Conservation (phyloP, 2,329 filamentous ascomycete genomes). For the Lojkania enalia region DNA sequence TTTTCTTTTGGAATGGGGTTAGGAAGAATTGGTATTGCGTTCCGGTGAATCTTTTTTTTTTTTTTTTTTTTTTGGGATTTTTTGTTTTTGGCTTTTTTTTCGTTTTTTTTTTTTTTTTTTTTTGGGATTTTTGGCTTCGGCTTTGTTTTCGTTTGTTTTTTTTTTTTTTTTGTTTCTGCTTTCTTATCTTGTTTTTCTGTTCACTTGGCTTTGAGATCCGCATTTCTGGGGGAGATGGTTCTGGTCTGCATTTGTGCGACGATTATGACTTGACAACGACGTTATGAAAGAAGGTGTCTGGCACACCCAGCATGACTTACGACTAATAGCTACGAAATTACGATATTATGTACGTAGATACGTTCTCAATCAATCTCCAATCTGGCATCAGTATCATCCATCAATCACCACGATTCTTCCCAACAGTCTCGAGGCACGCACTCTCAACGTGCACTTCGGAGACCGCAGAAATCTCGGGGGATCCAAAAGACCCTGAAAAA, state of each 20-base stretch:
- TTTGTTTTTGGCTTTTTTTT: not conserved
- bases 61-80: not conserved
- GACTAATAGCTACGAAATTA: constrained; percentile 18
- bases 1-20: not conserved
- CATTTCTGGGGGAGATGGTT: not conserved
- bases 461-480: constrained; percentile 6
- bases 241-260: too few relatives aligned
- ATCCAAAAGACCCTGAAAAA: constrained; percentile 14
- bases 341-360: constrained; percentile 19
- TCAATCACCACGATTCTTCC: not conserved
- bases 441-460: constrained; percentile 1
- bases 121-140: too few relatives aligned
- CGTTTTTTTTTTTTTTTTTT: not conserved
- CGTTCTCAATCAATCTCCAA: constrained; percentile 15
- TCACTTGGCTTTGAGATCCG: not conserved
- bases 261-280: not conserved
- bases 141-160: not conserved
- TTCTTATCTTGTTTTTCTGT: not conserved
- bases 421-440: not conserved
- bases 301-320: constrained; percentile 20
- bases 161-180: not conserved
- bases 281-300: constrained; percentile 5
- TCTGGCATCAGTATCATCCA: constrained; percentile 5
- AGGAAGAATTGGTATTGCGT: not conserved
- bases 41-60: not conserved